Conservation (phyloP, 2,329 filamentous ascomycete genomes). For the Coniosporium tulheliwenetii region DNA sequence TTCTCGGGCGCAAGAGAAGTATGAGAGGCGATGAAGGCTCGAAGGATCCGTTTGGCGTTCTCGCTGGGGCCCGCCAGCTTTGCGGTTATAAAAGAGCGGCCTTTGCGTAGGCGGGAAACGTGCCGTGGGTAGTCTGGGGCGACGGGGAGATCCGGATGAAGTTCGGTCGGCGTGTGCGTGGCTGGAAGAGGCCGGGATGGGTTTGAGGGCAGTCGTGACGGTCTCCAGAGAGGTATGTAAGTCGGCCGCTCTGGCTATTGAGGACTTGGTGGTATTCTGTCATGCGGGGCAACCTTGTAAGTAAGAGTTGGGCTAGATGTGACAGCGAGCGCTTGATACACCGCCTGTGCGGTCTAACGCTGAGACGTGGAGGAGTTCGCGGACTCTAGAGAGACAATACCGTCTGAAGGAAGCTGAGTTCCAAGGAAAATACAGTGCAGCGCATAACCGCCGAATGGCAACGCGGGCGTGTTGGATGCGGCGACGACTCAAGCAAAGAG, state of each 20-base stretch:
- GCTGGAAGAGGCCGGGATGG: slow-evolving; percentile 24
- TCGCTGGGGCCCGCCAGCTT: slow-evolving; percentile 35
- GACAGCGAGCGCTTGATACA: too few species aligned
- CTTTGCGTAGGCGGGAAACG: slow-evolving; percentile 7
- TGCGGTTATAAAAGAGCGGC: slow-evolving; percentile 13
- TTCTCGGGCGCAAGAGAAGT: neutral
- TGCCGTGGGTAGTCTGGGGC: slow-evolving; percentile 22
- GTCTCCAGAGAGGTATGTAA: neutral
- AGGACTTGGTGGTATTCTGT: neutral
- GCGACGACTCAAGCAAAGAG: too few species aligned
- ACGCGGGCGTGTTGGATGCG: too few species aligned
- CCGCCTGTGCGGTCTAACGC: too few species aligned
- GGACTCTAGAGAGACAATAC: too few species aligned
- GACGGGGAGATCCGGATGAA: slow-evolving; percentile 39
- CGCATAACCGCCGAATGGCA: too few species aligned
- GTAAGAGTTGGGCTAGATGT: neutral
- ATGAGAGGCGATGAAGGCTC: slow-evolving; percentile 22
- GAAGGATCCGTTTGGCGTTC: slow-evolving; percentile 33
- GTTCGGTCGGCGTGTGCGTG: slow-evolving; percentile 36
- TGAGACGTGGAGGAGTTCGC: too few species aligned
- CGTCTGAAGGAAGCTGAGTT: too few species aligned
- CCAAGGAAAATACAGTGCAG: too few species aligned
- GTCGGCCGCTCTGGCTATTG: too few species aligned
- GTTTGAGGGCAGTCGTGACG: neutral
- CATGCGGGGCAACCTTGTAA: neutral